These are phyloP conservation scores for Otatea glauca DNA, from an alignment of 176 grass and related monocot genomes.

Conservation along the genomic window DNA sequence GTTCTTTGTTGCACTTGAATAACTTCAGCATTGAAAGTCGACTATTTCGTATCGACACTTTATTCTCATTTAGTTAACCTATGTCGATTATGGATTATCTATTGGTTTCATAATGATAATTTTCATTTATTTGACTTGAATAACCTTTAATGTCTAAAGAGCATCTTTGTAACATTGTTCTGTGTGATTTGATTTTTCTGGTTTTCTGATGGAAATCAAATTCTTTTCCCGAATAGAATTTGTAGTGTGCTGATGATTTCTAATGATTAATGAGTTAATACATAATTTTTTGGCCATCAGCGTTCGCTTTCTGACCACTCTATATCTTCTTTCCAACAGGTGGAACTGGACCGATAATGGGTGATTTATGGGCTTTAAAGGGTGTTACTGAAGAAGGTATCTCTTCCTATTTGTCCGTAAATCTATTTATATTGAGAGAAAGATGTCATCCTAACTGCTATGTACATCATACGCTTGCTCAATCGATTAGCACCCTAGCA, in stretches of 20 bases:
- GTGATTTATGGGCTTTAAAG: constrained; percentile 98
- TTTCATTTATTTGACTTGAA: neutral
- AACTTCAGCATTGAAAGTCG: neutral
- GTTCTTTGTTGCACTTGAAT: constrained; percentile 22
- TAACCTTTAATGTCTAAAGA: neutral
- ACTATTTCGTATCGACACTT: neutral
- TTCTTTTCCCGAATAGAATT: constrained; percentile 14
- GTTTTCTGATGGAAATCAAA: constrained; percentile 15
- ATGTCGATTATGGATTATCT: neutral
- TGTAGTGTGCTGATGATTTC: neutral
- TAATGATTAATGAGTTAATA: constrained; percentile 11
- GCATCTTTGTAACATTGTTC: neutral
- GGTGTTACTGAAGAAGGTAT: constrained; percentile 95
- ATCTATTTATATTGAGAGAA: constrained; percentile 22
- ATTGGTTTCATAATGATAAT: constrained; percentile 5
- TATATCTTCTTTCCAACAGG: constrained; percentile 53
- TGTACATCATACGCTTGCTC: neutral
- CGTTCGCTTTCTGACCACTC: neutral
- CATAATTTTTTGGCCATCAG: neutral
- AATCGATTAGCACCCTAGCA: neutral
- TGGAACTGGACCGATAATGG: constrained; percentile 89
- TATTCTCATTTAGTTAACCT: neutral
- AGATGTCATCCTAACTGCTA: neutral
- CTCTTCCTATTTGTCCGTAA: constrained; percentile 28
- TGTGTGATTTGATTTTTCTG: neutral